Percentiles rank a stretch among this genome's conserved stretches.
These are phyloP conservation scores for Xylariaceae sp. DNA, from an alignment of 2,329 filamentous ascomycete genomes.

Conservation along the genomic window DNA sequence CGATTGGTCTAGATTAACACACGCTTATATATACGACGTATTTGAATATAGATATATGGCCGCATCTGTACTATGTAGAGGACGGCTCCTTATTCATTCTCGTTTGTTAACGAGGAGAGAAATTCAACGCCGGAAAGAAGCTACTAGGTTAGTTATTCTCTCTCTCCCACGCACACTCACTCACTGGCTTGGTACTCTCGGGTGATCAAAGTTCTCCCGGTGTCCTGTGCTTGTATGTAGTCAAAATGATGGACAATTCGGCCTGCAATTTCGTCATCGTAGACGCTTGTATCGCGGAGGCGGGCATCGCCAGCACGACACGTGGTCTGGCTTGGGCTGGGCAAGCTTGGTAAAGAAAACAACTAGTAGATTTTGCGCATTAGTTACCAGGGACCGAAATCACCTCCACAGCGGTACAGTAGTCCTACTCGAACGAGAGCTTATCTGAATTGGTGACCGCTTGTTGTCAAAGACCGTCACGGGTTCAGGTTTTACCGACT, in stretches of 20 bases:
- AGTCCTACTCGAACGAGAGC: slow-evolving; percentile 8
- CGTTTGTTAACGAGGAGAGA: background rate
- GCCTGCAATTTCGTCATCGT: background rate
- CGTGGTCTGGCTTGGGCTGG: background rate
- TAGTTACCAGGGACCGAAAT: background rate
- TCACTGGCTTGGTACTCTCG: background rate
- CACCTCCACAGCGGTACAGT: slow-evolving; percentile 3
- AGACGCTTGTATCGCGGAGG: background rate
- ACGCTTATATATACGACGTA: background rate
- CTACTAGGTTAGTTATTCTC: too few relatives aligned
- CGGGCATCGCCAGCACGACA: slow-evolving; percentile 2
- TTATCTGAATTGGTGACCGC: slow-evolving; percentile 21
- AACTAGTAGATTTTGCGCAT: background rate
- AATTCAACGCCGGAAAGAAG: background rate
- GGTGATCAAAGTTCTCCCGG: background rate
- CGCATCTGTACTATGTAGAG: background rate
- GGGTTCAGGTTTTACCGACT: background rate
- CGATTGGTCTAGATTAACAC: background rate
- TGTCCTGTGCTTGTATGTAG: background rate
- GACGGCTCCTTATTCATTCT: background rate
- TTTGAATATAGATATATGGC: too few relatives aligned
- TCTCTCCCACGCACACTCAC: too few relatives aligned
- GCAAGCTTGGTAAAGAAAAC: background rate
- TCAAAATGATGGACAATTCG: background rate
- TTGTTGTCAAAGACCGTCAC: slow-evolving; percentile 17